Percentiles rank a stretch among this genome's conserved stretches.
Conservation (phyloP, 2,329 filamentous ascomycete genomes). For the Claviceps monticola region DNA sequence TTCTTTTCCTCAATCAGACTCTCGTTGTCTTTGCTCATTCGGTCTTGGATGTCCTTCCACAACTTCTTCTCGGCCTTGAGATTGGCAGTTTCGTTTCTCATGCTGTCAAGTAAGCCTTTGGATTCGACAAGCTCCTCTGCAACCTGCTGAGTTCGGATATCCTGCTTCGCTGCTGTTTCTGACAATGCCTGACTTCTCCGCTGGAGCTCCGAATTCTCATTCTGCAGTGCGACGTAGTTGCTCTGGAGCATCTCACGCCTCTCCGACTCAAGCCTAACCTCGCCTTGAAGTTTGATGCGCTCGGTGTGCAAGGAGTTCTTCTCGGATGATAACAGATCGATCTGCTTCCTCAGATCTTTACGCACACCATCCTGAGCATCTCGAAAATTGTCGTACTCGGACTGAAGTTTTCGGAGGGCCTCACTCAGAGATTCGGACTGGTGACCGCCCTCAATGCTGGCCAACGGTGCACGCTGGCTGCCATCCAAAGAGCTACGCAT, state of each 20-base stretch:
- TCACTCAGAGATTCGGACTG: slow-evolving; percentile 53
- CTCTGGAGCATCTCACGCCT: slow-evolving; percentile 80
- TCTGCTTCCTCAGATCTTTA: slow-evolving; percentile 69
- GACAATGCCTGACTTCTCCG: slow-evolving; percentile 65
- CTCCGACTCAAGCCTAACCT: slow-evolving; percentile 68
- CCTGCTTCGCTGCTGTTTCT: slow-evolving; percentile 77
- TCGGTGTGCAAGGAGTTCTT: slow-evolving; percentile 74
- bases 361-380: slow-evolving; percentile 74
- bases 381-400: slow-evolving; percentile 78
- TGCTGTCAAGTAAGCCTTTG: slow-evolving; percentile 66
- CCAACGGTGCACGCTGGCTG: slow-evolving; percentile 36
- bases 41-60: slow-evolving; percentile 85
- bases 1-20: slow-evolving; percentile 70
- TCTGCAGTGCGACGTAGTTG: slow-evolving; percentile 73
- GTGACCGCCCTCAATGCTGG: slow-evolving; percentile 42
- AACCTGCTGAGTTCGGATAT: slow-evolving; percentile 78
- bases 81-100: slow-evolving; percentile 83
- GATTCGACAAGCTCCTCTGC: slow-evolving; percentile 87
- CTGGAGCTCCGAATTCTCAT: slow-evolving; percentile 74
- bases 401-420: slow-evolving; percentile 74
- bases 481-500: slow-evolving; percentile 60
- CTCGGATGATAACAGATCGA: slow-evolving; percentile 67
- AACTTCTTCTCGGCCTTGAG: slow-evolving; percentile 89
- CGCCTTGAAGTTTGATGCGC: slow-evolving; percentile 64
- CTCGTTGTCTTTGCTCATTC: slow-evolving; percentile 80